Percentiles rank a stretch among this genome's conserved stretches.
phyloP scores from a whole-genome alignment of 2,329 filamentous ascomycete genomes.

The Pseudogymnoascus sp. region DNA sequence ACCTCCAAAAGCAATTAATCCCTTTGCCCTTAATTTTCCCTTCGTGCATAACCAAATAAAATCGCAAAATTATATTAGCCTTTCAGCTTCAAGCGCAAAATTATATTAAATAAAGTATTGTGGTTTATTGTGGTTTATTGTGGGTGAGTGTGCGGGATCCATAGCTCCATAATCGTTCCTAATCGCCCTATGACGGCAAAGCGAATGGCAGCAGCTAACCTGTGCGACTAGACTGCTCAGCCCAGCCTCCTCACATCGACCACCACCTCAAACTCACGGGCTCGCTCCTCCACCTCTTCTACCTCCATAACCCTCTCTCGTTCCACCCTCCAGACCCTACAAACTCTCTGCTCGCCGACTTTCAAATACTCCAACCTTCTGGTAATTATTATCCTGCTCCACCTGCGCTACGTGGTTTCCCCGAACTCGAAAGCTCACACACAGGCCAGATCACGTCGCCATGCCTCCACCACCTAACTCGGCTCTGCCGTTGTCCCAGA shows the following conservation, averaged over 20 bases:
- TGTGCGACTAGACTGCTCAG: neutral
- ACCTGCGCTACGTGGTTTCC: neutral
- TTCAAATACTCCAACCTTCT: neutral
- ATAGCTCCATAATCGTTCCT: constrained; percentile 6
- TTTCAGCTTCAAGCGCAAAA: neutral
- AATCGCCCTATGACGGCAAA: constrained; percentile 9
- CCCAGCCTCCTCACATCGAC: constrained; percentile 7
- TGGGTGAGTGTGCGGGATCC: constrained; percentile 5
- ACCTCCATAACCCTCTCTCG: neutral
- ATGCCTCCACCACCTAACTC: constrained; percentile 30
- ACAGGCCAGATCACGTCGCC: constrained; percentile 12
- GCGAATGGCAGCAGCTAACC: neutral
- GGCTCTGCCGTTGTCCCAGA: constrained; percentile 33
- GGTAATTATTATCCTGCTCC: neutral
- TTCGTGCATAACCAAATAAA: neutral
- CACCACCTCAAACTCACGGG: constrained; percentile 1
- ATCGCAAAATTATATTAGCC: neutral
- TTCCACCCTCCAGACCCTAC: neutral
- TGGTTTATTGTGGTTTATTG: neutral
- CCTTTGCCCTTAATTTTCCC: neutral
- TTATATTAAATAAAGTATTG: constrained; percentile 4
- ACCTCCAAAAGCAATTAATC: neutral
- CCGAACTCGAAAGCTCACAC: neutral
- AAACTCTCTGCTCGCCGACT: neutral
- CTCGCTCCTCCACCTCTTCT: neutral